Evolutionary conservation across 345 rosid species (phyloP), one percentile per base, ranked within the genome.

Genomic region (Carallia brachiata): DNA sequence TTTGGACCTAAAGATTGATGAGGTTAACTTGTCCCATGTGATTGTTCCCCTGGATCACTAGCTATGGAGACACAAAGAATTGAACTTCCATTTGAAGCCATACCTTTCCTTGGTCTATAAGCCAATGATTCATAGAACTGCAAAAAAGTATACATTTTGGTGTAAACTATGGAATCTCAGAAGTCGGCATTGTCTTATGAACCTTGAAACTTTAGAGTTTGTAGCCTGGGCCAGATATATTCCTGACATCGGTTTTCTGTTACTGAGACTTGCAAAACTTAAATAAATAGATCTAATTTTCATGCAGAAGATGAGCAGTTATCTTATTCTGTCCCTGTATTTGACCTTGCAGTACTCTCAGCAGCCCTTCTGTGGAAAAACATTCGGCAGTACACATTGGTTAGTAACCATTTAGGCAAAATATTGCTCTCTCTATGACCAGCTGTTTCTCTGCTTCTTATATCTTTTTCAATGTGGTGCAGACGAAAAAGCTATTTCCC

Each of bases 401-500:
- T 90, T 44, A 84, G 61, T 75, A 39, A 56, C 66, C 68, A 28
- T 34, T 62, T 76, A 55, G 36, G 36, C 47, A 44, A 28, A 50
- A 13, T 50, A 7, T n/a, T 53, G 60, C 52, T 65, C 48, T 32
- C 31, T 28, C 13, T 18, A 18, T n/a, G n/a, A 6, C 19, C 63
- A 10, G 15, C 19, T 39, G 36, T 18, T 71, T 40, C 48, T 70
- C 63, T 44, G 23, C 31, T 71, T 7, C 5, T 55, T 4, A 19
- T 36, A 6, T 52, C 10, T 15, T 0, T 16, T 1, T 19, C 31
- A 69, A 58, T 67, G 5, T 66, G 36, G 19, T 88, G 85, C 93
- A 95, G 99, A 85, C 91, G 56, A 89, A 87, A 87, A 89, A 78
- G 80, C 80, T 87, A 62, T 61, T 92, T 71, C 99, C 97, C 0